Conservation (phyloP, 2,329 filamentous ascomycete species). For the Lasiodiplodia theobromae region DNA sequence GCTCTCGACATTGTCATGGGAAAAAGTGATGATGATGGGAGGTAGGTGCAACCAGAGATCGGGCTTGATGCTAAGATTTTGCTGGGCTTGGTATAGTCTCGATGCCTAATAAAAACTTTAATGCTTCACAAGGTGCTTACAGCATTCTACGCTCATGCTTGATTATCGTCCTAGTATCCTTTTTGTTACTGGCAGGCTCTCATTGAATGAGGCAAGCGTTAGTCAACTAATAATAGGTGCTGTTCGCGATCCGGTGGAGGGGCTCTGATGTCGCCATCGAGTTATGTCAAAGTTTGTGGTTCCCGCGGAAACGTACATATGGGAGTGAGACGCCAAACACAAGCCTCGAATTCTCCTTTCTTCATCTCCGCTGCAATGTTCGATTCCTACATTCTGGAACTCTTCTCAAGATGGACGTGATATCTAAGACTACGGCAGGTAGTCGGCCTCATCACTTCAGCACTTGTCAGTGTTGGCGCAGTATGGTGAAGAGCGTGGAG, state of each 20-base stretch:
- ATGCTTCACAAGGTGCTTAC: not conserved
- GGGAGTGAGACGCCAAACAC: not conserved
- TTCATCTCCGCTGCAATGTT: not conserved
- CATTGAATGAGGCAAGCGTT: not conserved
- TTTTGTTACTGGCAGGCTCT: not conserved
- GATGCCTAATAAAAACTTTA: not conserved
- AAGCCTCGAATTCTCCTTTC: not conserved
- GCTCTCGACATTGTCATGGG: constrained; percentile 83
- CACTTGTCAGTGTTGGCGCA: not conserved
- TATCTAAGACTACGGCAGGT: not conserved
- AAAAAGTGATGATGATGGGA: constrained; percentile 16
- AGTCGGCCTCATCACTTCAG: not conserved
- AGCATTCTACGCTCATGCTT: not conserved
- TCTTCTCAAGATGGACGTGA: not conserved
- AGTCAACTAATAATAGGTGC: not conserved
- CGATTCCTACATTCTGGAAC: not conserved
- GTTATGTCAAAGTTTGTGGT: not conserved
- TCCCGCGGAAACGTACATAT: not conserved
- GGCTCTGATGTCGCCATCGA: not conserved
- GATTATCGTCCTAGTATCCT: not conserved
- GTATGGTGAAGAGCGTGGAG: not conserved
- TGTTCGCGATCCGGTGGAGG: not conserved
- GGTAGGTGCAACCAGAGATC: not conserved
- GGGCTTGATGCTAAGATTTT: not conserved
- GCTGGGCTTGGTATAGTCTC: not conserved